Evolutionary conservation across 306 rosid genomes (phyloP).

Genomic region (Prosopis cineraria): DNA sequence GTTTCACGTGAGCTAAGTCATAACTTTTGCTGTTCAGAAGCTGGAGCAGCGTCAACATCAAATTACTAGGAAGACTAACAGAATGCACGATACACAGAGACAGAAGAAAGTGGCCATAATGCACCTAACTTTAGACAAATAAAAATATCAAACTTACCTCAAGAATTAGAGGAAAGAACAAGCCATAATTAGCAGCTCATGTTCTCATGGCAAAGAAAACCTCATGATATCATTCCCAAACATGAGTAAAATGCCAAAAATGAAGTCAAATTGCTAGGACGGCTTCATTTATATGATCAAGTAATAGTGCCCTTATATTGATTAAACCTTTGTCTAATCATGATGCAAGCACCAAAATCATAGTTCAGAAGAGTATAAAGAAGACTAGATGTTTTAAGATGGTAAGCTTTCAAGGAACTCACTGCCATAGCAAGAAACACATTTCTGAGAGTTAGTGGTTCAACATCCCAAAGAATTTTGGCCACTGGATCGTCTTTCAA

Average conservation of each 20-base stretch:
- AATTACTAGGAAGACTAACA: slow-evolving; percentile 12
- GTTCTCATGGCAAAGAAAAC: slow-evolving; percentile 21
- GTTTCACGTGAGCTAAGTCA: slow-evolving; percentile 8
- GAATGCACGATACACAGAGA: slow-evolving; percentile 21
- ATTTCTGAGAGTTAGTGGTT: slow-evolving; percentile 59
- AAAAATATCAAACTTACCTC: slow-evolving; percentile 26
- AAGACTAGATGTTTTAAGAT: slow-evolving; percentile 22
- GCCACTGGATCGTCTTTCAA: slow-evolving; percentile 77
- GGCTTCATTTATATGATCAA: slow-evolving; percentile 19
- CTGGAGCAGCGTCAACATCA: slow-evolving; percentile 26
- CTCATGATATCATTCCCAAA: slow-evolving; percentile 22
- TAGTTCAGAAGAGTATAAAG: slow-evolving; percentile 21
- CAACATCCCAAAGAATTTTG: slow-evolving; percentile 60
- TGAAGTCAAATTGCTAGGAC: slow-evolving; percentile 28
- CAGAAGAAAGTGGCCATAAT: slow-evolving; percentile 3
- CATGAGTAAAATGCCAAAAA: slow-evolving; percentile 21
- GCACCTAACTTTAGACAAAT: slow-evolving; percentile 13
- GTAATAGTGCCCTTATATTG: slow-evolving; percentile 25
- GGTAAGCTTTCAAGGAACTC: slow-evolving; percentile 45
- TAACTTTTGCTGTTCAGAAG: slow-evolving; percentile 15
- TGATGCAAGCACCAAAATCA: slow-evolving; percentile 27
- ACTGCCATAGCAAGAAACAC: slow-evolving; percentile 87
- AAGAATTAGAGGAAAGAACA: slow-evolving; percentile 29
- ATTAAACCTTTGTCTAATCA: slow-evolving; percentile 33
- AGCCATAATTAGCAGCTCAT: slow-evolving; percentile 16